phyloP scores from a whole-genome alignment of 2,329 filamentous ascomycete species.

The Pseudocercospora ulei region DNA sequence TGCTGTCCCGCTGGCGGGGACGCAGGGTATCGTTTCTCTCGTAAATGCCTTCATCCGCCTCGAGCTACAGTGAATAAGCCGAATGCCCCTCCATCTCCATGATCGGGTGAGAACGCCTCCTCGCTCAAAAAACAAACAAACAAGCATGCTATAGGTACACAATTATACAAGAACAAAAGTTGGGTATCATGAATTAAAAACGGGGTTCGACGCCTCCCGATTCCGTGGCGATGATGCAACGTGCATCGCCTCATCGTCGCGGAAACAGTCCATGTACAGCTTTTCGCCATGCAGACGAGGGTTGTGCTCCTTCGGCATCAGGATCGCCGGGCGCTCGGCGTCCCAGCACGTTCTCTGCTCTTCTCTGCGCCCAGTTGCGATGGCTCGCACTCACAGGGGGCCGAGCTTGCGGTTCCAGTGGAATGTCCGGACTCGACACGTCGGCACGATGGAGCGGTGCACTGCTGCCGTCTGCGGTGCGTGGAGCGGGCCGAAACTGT shows the following conservation, averaged over 20 bases:
- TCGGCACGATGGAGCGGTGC: conserved; percentile 8
- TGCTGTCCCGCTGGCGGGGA: no score
- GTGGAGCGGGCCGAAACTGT: conserved; percentile 11
- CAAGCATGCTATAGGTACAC: no score
- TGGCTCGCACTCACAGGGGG: conserved; percentile 27
- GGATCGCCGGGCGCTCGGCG: conserved; percentile 25
- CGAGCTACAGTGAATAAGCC: no score
- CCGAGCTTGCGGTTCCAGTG: conserved; percentile 11
- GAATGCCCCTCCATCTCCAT: no score
- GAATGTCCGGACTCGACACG: background rate
- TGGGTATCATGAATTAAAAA: no score
- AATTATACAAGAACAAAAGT: no score
- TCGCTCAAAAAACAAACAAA: no score
- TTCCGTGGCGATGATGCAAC: background rate
- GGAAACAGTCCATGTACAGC: conserved; percentile 29
- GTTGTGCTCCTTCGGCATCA: conserved; percentile 27
- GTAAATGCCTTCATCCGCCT: no score
- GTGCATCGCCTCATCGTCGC: conserved; percentile 17
- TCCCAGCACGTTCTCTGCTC: conserved; percentile 40
- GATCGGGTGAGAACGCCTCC: no score
- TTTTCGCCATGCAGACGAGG: conserved; percentile 28
- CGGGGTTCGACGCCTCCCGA: no score
- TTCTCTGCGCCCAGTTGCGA: conserved; percentile 41
- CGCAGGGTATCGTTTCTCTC: no score
- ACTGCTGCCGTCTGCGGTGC: conserved; percentile 2